Conservation (phyloP, 768 basidiomycete genomes). For the Boletellus sp. region DNA sequence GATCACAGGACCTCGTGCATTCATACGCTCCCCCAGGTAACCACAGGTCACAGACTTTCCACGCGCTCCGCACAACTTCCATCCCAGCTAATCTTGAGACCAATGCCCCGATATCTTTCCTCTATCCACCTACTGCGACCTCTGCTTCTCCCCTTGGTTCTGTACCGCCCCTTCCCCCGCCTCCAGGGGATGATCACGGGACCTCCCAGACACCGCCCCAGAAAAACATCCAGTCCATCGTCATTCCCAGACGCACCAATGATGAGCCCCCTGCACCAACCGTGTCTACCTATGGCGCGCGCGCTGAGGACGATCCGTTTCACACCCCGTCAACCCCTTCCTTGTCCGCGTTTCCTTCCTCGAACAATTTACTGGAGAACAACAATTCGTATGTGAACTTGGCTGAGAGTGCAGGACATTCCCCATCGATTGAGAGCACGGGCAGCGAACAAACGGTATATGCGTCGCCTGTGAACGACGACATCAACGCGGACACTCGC, state of each 20-base stretch:
- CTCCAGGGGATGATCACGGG: constrained; percentile 8
- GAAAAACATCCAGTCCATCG: constrained; percentile 16
- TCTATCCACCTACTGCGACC: constrained; percentile 22
- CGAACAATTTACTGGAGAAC: constrained; percentile 13
- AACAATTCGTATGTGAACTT: neutral
- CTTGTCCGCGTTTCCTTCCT: constrained; percentile 23
- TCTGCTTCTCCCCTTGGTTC: neutral
- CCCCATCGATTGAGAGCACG: constrained; percentile 8
- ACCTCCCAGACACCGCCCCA: constrained; percentile 12
- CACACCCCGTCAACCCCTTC: constrained; percentile 29
- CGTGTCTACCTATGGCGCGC: constrained; percentile 5
- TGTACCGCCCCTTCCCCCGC: constrained; percentile 14
- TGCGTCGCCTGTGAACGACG: neutral
- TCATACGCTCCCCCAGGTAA: constrained; percentile 62
- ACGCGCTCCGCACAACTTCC: constrained; percentile 27
- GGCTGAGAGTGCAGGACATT: neutral
- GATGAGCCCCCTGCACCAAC: constrained; percentile 33
- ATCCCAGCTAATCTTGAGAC: constrained; percentile 16
- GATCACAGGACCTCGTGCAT: constrained; percentile 67
- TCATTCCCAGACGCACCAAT: constrained; percentile 23
- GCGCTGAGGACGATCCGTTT: constrained; percentile 24
- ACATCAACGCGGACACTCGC: no score
- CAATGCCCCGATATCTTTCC: constrained; percentile 14
- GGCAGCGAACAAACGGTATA: constrained; percentile 19
- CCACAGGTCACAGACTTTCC: constrained; percentile 41